phyloP scores from a whole-genome alignment of 192 early-diverging fungal species.

The Endogone sp. region DNA sequence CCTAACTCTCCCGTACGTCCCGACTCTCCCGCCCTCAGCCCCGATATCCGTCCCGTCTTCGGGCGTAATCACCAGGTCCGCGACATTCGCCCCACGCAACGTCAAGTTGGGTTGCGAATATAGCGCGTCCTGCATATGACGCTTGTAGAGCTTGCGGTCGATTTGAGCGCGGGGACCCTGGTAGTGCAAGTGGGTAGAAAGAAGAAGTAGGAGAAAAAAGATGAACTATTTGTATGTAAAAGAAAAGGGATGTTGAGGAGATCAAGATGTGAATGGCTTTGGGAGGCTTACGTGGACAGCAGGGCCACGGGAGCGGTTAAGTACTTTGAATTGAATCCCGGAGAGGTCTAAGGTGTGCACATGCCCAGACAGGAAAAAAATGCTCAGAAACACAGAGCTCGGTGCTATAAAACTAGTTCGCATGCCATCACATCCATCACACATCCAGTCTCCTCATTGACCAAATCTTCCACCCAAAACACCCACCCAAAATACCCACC shows the following conservation, averaged over 20 bases:
- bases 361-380: background rate
- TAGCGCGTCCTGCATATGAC: constrained; percentile 62
- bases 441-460: too few species aligned
- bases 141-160: constrained; percentile 74
- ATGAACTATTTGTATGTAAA: background rate
- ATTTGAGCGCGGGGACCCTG: constrained; percentile 79
- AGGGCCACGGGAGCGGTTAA: constrained; percentile 79
- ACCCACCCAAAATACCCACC: too few species aligned
- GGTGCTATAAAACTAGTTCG: background rate
- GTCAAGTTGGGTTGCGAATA: constrained; percentile 64
- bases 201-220: constrained; percentile 4
- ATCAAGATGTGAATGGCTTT: background rate
- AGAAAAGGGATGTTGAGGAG: background rate
- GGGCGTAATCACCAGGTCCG: constrained; percentile 62
- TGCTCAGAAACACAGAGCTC: background rate
- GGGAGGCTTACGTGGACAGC: constrained; percentile 59
- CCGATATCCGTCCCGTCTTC: background rate
- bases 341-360: constrained; percentile 45
- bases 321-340: constrained; percentile 78
- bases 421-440: too few species aligned
- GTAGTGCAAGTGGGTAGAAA: too few species aligned
- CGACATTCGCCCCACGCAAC: constrained; percentile 64
- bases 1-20: constrained; percentile 34
- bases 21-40: constrained; percentile 4
- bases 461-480: too few species aligned